These are phyloP conservation scores for Heliocybe sulcata DNA, from an alignment of 1,284 basidiomycete species.

Conservation along the genomic window DNA sequence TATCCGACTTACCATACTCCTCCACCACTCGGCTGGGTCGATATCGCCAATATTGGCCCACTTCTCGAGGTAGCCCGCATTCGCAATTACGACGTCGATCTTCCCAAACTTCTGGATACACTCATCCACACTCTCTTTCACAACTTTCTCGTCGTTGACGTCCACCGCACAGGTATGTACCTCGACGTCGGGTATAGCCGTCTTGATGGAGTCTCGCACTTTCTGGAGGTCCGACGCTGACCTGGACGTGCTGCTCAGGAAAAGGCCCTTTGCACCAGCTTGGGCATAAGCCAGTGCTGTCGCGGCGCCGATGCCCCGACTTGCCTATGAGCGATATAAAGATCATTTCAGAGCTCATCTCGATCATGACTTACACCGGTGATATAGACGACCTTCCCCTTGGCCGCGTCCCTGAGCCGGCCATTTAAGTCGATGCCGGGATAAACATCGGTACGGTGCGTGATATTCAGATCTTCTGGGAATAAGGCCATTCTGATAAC, in stretches of 20 bases:
- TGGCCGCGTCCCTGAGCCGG: background rate
- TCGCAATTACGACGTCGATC: constrained; percentile 12
- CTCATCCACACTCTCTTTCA: background rate
- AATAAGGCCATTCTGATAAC: background rate
- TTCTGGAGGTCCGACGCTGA: background rate
- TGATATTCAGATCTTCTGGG: background rate
- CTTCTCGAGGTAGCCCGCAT: constrained; percentile 7
- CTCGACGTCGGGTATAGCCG: background rate
- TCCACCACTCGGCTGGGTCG: background rate
- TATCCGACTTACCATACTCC: background rate
- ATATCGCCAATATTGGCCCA: background rate
- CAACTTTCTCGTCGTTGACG: background rate
- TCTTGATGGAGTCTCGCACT: constrained; percentile 1
- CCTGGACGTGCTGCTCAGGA: background rate
- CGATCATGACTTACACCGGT: constrained; percentile 5
- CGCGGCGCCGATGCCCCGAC: constrained; percentile 9
- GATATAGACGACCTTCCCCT: constrained; percentile 12
- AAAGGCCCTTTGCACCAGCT: constrained; percentile 4
- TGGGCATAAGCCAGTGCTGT: constrained; percentile 9
- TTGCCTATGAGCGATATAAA: constrained; percentile 2
- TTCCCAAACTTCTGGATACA: constrained; percentile 9
- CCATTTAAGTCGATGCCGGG: constrained; percentile 10
- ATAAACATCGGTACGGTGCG: constrained; percentile 6
- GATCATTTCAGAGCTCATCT: too few relatives aligned
- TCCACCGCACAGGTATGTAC: constrained; percentile 9